These are phyloP conservation scores for Salisapilia sapeloensis DNA, from an alignment of 352 stramenopile genomes.

Conservation along the genomic window DNA sequence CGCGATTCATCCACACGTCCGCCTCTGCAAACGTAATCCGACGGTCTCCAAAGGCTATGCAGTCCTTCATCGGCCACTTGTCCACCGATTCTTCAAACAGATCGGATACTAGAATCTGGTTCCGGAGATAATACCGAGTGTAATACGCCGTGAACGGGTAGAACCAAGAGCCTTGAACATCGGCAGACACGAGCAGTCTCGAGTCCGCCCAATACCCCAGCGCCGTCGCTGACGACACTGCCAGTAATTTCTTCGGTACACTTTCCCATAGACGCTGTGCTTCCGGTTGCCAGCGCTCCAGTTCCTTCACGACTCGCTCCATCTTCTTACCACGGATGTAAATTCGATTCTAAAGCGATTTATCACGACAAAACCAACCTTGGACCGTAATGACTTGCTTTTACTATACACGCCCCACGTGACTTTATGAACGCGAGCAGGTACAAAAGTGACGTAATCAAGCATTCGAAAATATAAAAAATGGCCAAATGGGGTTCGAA, in stretches of 20 bases:
- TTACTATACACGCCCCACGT: too few species aligned
- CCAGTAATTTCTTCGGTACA: slow-evolving; percentile 24
- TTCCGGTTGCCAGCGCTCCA: too few species aligned
- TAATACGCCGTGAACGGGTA: slow-evolving; percentile 22
- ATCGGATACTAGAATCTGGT: slow-evolving; percentile 24
- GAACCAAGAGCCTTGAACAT: slow-evolving; percentile 21
- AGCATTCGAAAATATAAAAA: too few species aligned
- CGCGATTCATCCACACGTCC: slow-evolving; percentile 48
- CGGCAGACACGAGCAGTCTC: slow-evolving; percentile 33
- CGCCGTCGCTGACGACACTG: slow-evolving; percentile 18
- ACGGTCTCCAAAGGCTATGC: slow-evolving; percentile 33
- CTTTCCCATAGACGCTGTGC: slow-evolving; percentile 15
- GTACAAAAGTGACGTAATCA: too few species aligned
- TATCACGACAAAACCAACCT: too few species aligned
- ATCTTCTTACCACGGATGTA: too few species aligned
- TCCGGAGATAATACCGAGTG: slow-evolving; percentile 13
- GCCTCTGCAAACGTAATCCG: slow-evolving; percentile 34
- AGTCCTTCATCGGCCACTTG: slow-evolving; percentile 35
- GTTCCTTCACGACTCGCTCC: too few species aligned
- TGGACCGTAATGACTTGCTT: too few species aligned
- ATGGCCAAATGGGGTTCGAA: too few species aligned
- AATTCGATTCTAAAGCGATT: too few species aligned
- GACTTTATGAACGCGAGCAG: too few species aligned
- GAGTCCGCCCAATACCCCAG: slow-evolving; percentile 30
- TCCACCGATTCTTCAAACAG: slow-evolving; percentile 38